Base-by-base conservation (phyloP, 1,284 basidiomycete genomes). In the Boletus sp. region DNA sequence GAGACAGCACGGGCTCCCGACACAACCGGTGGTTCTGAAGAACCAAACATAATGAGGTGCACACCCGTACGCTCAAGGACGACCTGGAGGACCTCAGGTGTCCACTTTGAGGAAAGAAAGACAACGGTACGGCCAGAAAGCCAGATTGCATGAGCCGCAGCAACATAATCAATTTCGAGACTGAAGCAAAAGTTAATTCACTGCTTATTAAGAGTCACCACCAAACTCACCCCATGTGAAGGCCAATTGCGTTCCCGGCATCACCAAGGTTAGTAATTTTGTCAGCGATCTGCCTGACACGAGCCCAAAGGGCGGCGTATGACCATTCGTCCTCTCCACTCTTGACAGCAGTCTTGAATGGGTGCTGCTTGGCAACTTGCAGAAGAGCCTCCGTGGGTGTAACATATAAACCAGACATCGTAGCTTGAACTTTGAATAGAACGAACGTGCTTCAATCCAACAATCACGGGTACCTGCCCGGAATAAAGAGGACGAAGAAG, bases 371-470 rank as follows among this genome's bases (percentile, higher is more conserved):
- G 51, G 69, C 67, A 46, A 67, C 69, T 53, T 64, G 60, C 44
- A 68, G 65, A 48, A 68, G 69, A 24, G 60, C 67, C 51, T 68
- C 67, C 20, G 68, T 68, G 29, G 67, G 67, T 29, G 67, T 71
- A 49, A 60, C 20, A 35, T 56, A 61, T 29, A 47, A 48, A 55
- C 29, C 46, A 22, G 57, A 61, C 67, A 64, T 64, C 22, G 15
- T 58, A 33, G 27, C 18, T 39, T 55, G 41, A 41, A 12, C 2
- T 31, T 47, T 7, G 1, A 47, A 31, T 12, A 29, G 43, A 63
- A 46, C 24, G 60, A 62, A 52, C n/a, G 56, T 39, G 43, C 33
- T 45, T 31, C 1, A n/a, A 58, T 29, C 41, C 18, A 50, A 58
- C 15, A 60, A 56, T 24, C 20, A 53, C 7, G 57, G 65, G 67